Percentiles rank a stretch among this genome's conserved stretches.
Evolutionary conservation across 2,329 filamentous ascomycete species (phyloP).

Genomic region (Biscogniauxia mediterranea): DNA sequence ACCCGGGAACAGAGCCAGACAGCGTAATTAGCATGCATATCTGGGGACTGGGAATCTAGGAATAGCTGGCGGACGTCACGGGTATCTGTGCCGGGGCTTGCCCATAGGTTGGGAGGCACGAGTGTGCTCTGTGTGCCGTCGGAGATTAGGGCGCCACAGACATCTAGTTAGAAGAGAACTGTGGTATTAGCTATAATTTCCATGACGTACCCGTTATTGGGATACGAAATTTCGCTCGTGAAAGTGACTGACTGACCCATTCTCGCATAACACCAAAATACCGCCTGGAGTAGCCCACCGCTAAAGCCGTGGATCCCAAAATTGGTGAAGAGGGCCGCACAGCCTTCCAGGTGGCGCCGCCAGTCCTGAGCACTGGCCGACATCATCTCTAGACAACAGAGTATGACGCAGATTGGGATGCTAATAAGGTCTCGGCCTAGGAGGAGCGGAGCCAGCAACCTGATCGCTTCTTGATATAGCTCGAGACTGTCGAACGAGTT

Average conservation of each 20-base stretch:
- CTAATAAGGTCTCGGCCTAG: conserved; percentile 33
- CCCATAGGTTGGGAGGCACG: conserved; percentile 49
- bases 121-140: conserved; percentile 45
- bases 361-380: conserved; percentile 45
- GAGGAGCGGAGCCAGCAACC: conserved; percentile 37
- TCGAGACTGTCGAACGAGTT: conserved; percentile 51
- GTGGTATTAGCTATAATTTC: conserved; percentile 4
- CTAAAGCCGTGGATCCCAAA: conserved; percentile 53
- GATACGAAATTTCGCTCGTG: neutral
- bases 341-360: conserved; percentile 57
- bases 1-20: conserved; percentile 55
- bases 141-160: conserved; percentile 56
- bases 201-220: conserved; percentile 1
- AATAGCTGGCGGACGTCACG: conserved; percentile 38
- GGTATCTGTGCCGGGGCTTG: conserved; percentile 38
- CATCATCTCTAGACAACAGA: conserved; percentile 45
- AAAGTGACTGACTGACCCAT: conserved; percentile 44
- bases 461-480: conserved; percentile 54
- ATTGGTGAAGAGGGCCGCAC: conserved; percentile 52
- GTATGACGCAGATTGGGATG: conserved; percentile 39
- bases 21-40: conserved; percentile 59
- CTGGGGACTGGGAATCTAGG: conserved; percentile 35
- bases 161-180: conserved; percentile 35
- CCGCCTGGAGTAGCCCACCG: conserved; percentile 50
- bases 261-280: conserved; percentile 59